Conservation (phyloP, 2,329 filamentous ascomycete genomes). For the Coniochaeta prunicola region DNA sequence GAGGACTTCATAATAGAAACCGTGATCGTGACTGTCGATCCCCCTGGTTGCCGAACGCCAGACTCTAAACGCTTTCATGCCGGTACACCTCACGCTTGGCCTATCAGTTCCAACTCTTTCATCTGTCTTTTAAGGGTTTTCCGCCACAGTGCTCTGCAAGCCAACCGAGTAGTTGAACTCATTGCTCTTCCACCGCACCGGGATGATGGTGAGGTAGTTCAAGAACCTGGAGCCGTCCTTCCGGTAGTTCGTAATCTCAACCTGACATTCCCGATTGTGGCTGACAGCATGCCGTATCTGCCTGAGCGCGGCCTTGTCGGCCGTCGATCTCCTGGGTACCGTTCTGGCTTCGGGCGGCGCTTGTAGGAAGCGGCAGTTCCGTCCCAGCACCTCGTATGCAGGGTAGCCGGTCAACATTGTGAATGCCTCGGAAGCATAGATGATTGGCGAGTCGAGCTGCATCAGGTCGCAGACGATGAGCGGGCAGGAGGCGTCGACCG, state of each 20-base stretch:
- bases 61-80: neutral
- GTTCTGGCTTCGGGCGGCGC: constrained; percentile 64
- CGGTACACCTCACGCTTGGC: neutral
- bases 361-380: constrained; percentile 82
- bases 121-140: neutral
- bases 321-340: constrained; percentile 53
- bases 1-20: neutral
- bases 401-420: constrained; percentile 72
- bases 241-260: constrained; percentile 67
- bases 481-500: constrained; percentile 77
- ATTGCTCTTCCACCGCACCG: constrained; percentile 59
- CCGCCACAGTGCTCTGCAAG: constrained; percentile 43
- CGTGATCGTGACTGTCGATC: neutral
- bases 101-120: neutral
- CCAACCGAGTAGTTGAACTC: constrained; percentile 70
- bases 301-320: constrained; percentile 57
- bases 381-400: constrained; percentile 64
- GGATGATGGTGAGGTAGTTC: constrained; percentile 81
- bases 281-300: constrained; percentile 40
- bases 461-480: constrained; percentile 76
- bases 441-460: constrained; percentile 67
- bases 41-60: neutral
- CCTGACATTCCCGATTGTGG: constrained; percentile 36
- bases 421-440: constrained; percentile 80
- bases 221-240: constrained; percentile 73